Percentiles rank a stretch among this genome's conserved stretches.
Evolutionary conservation across 78 protist species (phyloP).

Genomic region (Chrysochromulina tobinii): DNA sequence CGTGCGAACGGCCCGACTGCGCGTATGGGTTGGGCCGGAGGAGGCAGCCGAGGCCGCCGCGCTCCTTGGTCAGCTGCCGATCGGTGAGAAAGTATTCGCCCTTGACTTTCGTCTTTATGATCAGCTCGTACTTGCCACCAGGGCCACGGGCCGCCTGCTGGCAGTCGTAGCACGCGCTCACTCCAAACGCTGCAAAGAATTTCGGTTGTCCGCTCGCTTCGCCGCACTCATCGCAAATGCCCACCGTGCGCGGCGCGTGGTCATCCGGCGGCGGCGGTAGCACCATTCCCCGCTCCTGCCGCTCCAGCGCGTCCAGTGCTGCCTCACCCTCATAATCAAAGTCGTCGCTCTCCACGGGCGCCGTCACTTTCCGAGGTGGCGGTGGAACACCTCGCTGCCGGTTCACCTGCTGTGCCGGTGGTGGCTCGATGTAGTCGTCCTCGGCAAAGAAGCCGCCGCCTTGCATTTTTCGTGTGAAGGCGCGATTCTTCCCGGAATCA

Average conservation of each 20-base stretch:
- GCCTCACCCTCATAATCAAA: not conserved
- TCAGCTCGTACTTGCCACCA: not conserved
- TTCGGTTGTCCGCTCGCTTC: not conserved
- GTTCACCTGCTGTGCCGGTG: too few species aligned
- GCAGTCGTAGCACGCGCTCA: constrained; percentile 6
- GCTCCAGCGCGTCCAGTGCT: not conserved
- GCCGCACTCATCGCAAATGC: not conserved
- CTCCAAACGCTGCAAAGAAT: not conserved
- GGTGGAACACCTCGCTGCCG: too few species aligned
- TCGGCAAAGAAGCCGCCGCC: too few species aligned
- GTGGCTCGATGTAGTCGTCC: too few species aligned
- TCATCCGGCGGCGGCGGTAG: not conserved
- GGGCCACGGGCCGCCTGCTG: not conserved
- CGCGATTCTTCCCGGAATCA: too few species aligned
- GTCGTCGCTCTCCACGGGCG: too few species aligned
- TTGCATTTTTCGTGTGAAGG: too few species aligned
- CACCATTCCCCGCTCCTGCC: not conserved
- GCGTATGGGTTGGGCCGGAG: not conserved
- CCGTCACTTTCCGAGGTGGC: too few species aligned
- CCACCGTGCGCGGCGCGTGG: not conserved
- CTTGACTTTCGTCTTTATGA: not conserved
- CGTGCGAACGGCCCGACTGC: not conserved
- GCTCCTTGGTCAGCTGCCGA: not conserved
- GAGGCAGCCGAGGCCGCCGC: not conserved
- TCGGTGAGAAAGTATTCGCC: not conserved